A percentile compares a stretch with the other conserved stretches of the same genome.
phyloP scores from a whole-genome alignment of 169 alveolate genomes.

The Theileria parva region DNA sequence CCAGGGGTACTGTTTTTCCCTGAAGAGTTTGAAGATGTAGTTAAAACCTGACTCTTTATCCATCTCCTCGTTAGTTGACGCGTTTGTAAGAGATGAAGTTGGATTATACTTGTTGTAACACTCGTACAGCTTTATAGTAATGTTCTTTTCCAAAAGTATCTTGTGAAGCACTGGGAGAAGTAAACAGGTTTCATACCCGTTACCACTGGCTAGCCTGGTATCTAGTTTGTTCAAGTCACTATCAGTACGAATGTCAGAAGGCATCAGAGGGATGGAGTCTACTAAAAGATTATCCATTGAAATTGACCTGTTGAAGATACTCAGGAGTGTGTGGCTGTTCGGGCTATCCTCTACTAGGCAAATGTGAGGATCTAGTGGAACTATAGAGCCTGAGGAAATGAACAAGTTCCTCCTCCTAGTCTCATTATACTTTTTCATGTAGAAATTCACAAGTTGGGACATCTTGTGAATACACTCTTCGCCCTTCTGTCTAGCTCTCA shows the following conservation, averaged over 20 bases:
- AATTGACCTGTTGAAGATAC: constrained; percentile 18
- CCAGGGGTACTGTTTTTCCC: constrained; percentile 69
- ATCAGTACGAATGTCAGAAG: not conserved
- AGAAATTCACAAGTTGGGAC: constrained; percentile 55
- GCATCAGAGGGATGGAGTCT: not conserved
- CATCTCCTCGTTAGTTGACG: not conserved
- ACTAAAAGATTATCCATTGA: constrained; percentile 27
- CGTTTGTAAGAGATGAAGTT: not conserved
- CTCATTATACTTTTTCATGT: constrained; percentile 52
- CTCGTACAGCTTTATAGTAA: constrained; percentile 51
- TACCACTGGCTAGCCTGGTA: not conserved
- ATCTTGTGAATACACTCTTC: constrained; percentile 57
- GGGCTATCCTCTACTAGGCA: constrained; percentile 59
- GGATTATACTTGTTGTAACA: constrained; percentile 61
- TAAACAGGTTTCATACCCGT: constrained; percentile 40
- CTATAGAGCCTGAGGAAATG: constrained; percentile 26
- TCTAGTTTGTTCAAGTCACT: not conserved
- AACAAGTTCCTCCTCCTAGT: constrained; percentile 36
- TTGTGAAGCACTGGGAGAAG: constrained; percentile 56
- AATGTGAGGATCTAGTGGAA: constrained; percentile 58
- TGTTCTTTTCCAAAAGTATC: constrained; percentile 56
- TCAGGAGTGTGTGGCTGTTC: constrained; percentile 33
- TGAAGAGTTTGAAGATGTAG: constrained; percentile 55
- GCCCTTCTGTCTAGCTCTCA: constrained; percentile 37
- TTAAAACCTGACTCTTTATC: constrained; percentile 21